phyloP scores from a whole-genome alignment of 805 yeast genomes.

The Clavispora phyllophila region DNA sequence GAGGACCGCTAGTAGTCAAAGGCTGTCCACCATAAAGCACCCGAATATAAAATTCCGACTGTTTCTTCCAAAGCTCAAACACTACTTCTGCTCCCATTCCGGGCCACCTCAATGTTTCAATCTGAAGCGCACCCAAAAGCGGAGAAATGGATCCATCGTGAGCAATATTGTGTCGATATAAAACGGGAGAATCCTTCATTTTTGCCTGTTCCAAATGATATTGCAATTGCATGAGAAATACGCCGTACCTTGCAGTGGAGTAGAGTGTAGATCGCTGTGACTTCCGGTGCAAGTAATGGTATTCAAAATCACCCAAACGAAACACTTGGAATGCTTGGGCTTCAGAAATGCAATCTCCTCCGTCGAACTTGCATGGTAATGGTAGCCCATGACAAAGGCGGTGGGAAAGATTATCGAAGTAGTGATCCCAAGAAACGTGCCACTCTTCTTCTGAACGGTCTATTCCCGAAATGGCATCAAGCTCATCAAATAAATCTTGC shows the following conservation, averaged over 20 bases:
- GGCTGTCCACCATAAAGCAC: slow-evolving; percentile 1
- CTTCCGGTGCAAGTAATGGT: not conserved
- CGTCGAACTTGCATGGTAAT: not conserved
- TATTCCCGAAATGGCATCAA: slow-evolving; percentile 1
- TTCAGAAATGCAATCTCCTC: not conserved
- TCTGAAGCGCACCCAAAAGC: not conserved
- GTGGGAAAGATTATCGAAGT: slow-evolving; percentile 2
- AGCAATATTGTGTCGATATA: slow-evolving; percentile 1
- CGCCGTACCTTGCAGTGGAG: not conserved
- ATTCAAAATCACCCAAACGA: slow-evolving; percentile 1
- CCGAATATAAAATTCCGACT: not conserved
- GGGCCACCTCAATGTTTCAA: not conserved
- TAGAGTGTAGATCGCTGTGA: not conserved
- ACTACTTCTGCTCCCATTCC: slow-evolving; percentile 4
- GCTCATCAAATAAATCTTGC: not conserved
- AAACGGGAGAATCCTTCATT: not conserved
- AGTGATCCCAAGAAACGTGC: slow-evolving; percentile 1
- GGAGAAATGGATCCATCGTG: slow-evolving; percentile 2
- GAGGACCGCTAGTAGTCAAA: not conserved
- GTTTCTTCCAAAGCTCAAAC: slow-evolving; percentile 2
- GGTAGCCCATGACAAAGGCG: not conserved
- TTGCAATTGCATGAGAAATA: not conserved
- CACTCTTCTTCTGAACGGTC: not conserved
- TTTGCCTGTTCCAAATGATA: not conserved
- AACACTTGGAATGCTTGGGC: not conserved